These are phyloP conservation scores for Populus hybrid DNA, from an alignment of 441 rosid genomes.

Conservation along the genomic window DNA sequence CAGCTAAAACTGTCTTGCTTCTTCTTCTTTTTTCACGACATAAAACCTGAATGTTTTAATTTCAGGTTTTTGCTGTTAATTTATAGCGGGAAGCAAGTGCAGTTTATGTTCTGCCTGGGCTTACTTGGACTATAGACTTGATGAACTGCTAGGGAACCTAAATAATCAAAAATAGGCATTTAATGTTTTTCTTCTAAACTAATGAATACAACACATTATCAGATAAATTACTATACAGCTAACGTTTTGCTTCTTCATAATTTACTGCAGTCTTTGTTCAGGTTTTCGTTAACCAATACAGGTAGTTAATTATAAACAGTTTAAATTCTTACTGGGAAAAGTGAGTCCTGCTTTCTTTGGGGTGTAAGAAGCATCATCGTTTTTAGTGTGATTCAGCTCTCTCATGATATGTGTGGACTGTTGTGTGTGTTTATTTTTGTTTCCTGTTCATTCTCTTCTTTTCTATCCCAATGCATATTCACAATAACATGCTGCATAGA, in stretches of 20 bases:
- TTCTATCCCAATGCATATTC: neutral
- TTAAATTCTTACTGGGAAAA: neutral
- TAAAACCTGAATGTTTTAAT: neutral
- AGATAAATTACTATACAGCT: neutral
- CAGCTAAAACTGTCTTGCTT: neutral
- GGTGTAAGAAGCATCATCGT: neutral
- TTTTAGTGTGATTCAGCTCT: neutral
- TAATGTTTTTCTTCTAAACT: neutral
- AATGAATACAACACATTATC: neutral
- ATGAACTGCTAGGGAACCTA: neutral
- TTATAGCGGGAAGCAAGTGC: neutral
- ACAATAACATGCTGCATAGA: slow-evolving; percentile 3
- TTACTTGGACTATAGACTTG: neutral
- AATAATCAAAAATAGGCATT: neutral
- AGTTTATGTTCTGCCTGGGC: neutral
- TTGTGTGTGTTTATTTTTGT: neutral
- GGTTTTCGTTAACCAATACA: neutral
- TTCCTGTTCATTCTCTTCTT: neutral
- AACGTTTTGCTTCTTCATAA: neutral
- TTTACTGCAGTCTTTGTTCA: neutral
- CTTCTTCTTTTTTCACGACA: too few species aligned
- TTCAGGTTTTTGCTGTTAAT: neutral
- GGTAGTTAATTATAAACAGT: neutral
- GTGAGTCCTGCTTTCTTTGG: neutral
- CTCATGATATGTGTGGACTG: too few species aligned